Percentiles rank a stretch among this genome's conserved stretches.
These are phyloP conservation scores for Ustilago vetiveriae DNA, from an alignment of 1,284 basidiomycete species.

Conservation along the genomic window DNA sequence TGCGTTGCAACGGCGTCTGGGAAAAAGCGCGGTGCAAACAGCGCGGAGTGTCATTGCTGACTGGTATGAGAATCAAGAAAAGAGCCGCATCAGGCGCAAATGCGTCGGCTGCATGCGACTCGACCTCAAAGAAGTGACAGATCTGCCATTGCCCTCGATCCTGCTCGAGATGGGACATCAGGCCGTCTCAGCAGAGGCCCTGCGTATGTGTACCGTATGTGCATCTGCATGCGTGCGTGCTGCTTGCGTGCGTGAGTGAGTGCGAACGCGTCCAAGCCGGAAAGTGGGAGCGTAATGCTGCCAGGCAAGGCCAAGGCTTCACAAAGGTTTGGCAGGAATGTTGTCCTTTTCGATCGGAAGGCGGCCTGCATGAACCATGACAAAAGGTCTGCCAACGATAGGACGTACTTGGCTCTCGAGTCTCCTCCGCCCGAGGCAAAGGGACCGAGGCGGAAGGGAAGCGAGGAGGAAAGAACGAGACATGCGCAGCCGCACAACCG, in stretches of 20 bases:
- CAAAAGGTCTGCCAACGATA: too few species aligned
- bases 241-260: too few species aligned
- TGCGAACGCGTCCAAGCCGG: not conserved
- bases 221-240: too few species aligned
- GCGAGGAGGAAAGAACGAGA: constrained; percentile 1
- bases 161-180: too few species aligned
- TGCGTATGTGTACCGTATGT: too few species aligned
- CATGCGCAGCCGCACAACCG: constrained; percentile 1
- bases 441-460: not conserved
- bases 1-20: not conserved
- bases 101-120: not conserved
- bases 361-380: constrained; percentile 3
- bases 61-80: not conserved
- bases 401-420: too few species aligned
- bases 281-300: too few species aligned
- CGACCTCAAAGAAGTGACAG: too few species aligned
- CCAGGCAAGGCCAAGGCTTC: too few species aligned
- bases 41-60: not conserved
- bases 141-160: too few species aligned
- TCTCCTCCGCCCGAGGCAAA: not conserved
- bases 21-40: not conserved
- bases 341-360: constrained; percentile 10
- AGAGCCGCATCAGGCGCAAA: not conserved
- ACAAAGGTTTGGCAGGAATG: constrained; percentile 7
- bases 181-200: too few species aligned